Evolutionary conservation across 805 yeast species (phyloP), one percentile per base, ranked within the genome.

Genomic region (Monosporozyma solicola): DNA sequence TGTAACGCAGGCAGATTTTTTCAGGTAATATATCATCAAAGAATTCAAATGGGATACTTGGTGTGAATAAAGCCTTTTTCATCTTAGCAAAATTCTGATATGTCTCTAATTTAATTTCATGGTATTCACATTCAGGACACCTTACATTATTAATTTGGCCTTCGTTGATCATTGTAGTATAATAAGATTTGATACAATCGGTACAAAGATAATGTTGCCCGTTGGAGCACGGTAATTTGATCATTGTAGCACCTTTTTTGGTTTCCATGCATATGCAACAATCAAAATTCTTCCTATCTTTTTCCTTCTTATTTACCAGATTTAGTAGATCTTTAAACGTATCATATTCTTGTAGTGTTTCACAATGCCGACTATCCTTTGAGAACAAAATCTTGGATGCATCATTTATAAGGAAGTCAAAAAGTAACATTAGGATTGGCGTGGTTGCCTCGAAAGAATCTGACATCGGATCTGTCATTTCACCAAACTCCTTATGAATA

Each of bases 191-290:
- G 3, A 79, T 62, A 55, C 87, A 82, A 1, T 54, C 47, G 46
- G 62, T 65, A 58, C 86, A 82, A 53, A 80, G 75, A 0, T 65
- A 61, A 59, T 82, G 86, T n/a, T 50, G 49, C 5, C 32, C 48
- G 11, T 50, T 43, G 16, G 25, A 24, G 58, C 87, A 82, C 1
- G 72, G 66, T 1, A 71, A 50, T 35, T 58, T 49, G 1, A 66
- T 55, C 57, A 79, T 75, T 3, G 60, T 53, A 0, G 41, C 51
- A 1, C 87, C 87, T 53, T 76, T 77, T 49, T 66, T 67, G 33
- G 70, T 73, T 24, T 69, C 74, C 55, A 79, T 78, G 60, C 87
- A 83, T 0, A 83, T 80, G n/a, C 76, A 78, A 62, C 87, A 83
- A 3, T 67, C 58, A 55, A 74, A 79, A 6, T 81, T 74, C 10